Evolutionary conservation across 1,284 basidiomycete species (phyloP).

Genomic region (Sporisorium iseilematis-ciliati): DNA sequence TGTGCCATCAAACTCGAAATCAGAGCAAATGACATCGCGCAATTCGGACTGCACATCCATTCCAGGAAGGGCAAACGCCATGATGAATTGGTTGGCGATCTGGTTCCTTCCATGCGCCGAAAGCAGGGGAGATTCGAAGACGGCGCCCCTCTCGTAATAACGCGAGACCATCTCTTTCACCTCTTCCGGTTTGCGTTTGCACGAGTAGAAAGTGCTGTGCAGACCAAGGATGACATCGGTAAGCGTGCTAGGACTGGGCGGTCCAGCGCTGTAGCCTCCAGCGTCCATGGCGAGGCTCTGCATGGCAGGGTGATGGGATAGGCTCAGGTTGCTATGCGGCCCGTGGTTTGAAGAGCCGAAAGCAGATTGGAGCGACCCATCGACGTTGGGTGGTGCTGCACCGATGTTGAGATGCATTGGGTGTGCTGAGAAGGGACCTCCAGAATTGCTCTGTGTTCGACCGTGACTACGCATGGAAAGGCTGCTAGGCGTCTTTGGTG

Average conservation of each 20-base stretch:
- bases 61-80: conserved; percentile 67
- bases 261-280: conserved; percentile 40
- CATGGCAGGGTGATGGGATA: conserved; percentile 37
- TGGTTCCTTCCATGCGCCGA: conserved; percentile 63
- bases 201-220: conserved; percentile 67
- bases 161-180: conserved; percentile 64
- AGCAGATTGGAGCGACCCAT: conserved; percentile 31
- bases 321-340: conserved; percentile 35
- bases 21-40: conserved; percentile 68
- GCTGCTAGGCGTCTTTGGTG: conserved; percentile 40
- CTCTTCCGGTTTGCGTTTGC: conserved; percentile 64
- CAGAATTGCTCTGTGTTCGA: conserved; percentile 36
- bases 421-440: conserved; percentile 13
- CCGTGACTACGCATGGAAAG: conserved; percentile 44
- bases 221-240: conserved; percentile 68
- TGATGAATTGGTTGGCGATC: conserved; percentile 69
- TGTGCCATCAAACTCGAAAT: conserved; percentile 69
- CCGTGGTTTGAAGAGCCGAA: conserved; percentile 26
- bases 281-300: conserved; percentile 32
- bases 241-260: conserved; percentile 68
- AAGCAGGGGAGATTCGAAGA: conserved; percentile 67
- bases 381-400: conserved; percentile 27
- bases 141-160: conserved; percentile 66
- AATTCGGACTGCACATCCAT: conserved; percentile 68
- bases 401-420: conserved; percentile 40